Base-by-base conservation (phyloP, 1,284 basidiomycete genomes). In the Somion occarium region DNA sequence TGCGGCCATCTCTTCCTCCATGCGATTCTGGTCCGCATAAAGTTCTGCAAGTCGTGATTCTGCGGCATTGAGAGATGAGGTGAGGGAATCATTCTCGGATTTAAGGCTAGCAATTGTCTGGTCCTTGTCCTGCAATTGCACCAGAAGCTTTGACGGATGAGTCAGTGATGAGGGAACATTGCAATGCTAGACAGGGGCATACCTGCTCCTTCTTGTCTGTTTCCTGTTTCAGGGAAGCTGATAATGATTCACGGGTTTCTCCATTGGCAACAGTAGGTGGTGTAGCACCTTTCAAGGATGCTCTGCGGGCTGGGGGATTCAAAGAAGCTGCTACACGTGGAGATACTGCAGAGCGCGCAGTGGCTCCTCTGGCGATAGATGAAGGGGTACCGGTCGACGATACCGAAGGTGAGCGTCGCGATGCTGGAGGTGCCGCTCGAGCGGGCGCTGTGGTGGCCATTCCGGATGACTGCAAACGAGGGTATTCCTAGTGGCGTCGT, bases 201-300 rank as follows among this genome's bases (percentile, higher is more conserved):
- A 84, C 88, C 72, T 85, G 80, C 67, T 91, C 88, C 67, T 88
- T 91, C 60, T 84, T 78, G 58, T 90, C 87, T 12, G 82, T 86
- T 64, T 91, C 88, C 46, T 80, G 74, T 65, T 82, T 87, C 53
- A 90, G 71, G 23, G 82, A 80, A 34, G 74, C 76, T 7, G 78
- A 71, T 38, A 90, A 70, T 22, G 73, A 67, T 50, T 86, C 83
- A 44, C 73, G 70, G 11, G 74, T 69, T 50, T 80, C 60, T 20
- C 59, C 61, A 51, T 61, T 58, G n/a, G 39, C 9, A 18, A 55
- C 76, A 38, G 67, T 57, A 20, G 69, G 62, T 20, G 74, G 61
- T 19, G 74, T 61, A 37, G 73, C 53, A 48, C 70, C 61, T 62
- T 77, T 79, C 44, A 74, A 50, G 44, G 78, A 76, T n/a, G 71